Percentiles rank a stretch among this genome's conserved stretches.
These are phyloP conservation scores for Yamadazyma spencermartinsiae DNA, from an alignment of 1,139 yeast genomes.

Conservation along the genomic window DNA sequence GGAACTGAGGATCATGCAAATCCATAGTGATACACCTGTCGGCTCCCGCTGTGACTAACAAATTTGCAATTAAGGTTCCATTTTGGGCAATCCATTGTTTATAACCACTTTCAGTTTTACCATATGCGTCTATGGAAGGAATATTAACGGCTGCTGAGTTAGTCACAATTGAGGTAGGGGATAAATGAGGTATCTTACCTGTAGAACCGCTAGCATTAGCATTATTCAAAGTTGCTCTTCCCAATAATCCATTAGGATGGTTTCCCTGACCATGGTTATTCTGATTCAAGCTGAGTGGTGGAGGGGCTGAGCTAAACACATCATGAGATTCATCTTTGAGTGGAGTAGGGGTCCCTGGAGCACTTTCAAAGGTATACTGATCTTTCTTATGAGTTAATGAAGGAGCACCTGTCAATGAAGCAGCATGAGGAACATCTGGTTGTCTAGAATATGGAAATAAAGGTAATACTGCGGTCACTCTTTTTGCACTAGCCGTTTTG, in stretches of 20 bases:
- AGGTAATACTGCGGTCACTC: conserved; percentile 94
- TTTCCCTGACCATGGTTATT: not conserved
- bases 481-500: conserved; percentile 89
- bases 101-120: conserved; percentile 62
- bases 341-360: conserved; percentile 61
- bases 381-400: conserved; percentile 41
- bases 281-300: conserved; percentile 16
- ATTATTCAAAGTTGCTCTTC: conserved; percentile 18
- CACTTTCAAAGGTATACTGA: conserved; percentile 58
- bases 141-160: conserved; percentile 32
- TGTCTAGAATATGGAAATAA: conserved; percentile 95
- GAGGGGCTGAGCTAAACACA: conserved; percentile 16
- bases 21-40: conserved; percentile 98
- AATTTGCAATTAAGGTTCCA: conserved; percentile 88
- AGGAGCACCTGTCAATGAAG: conserved; percentile 56
- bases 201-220: conserved; percentile 9
- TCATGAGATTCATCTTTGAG: conserved; percentile 21
- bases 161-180: conserved; percentile 32
- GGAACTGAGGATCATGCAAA: conserved; percentile 92
- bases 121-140: conserved; percentile 37
- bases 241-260: conserved; percentile 13
- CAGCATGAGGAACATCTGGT: conserved; percentile 90
- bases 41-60: conserved; percentile 91
- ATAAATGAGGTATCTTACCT: conserved; percentile 14
- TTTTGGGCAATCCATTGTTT: conserved; percentile 96